Evolutionary conservation across 495 filamentous ascomycete species (phyloP), one percentile per base, ranked within the genome.

Genomic region (Tuber calosporum): DNA sequence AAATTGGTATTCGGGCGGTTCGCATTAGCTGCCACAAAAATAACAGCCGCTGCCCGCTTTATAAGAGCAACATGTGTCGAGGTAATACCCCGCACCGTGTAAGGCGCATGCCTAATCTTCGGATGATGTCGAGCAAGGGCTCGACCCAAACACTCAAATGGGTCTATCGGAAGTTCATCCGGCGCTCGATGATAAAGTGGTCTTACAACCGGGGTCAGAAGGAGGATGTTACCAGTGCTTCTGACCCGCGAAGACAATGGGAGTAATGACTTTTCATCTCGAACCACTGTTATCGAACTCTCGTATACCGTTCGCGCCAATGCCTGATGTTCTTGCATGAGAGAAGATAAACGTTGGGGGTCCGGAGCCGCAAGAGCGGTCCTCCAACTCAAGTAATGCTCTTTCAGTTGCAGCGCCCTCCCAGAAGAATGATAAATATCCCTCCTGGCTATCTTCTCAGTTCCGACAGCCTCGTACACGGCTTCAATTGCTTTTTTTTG

Each of bases 51-150:
- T 5, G 87, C 87, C 76, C 86, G 82, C 76, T 85, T 86, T 72
- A 90, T 87, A 79, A 89, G 88, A 37, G 84, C 86, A n/a, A 85
- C 83, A 79, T 90, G 88, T 11, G 84, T 87, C 66, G 82, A 83
- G 8, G 87, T 90, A 72, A 90, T 87, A 20, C 87, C 87, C 67
- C 86, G 85, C 68, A 84, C 84, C 8, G 85, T 85, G 72, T 90
- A 90, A 36, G 88, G 88, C 71, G 89, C 87, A 76, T 90, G 88
- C 53, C 86, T 85, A 75, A 90, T 83, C 82, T 84, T 86, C 1
- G 84, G 82, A 78, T 89, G 87, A 70, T 84, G 82, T 36, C 72
- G 82, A 6, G 87, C 87, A 74, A 90, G 80, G 20, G 87, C 85
- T 69, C 83, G 84, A 40, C 88, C 88, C 69, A 90, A 81, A 38